Evolutionary conservation across 2,329 filamentous ascomycete species (phyloP).

Genomic region (Gyromitra esculenta): DNA sequence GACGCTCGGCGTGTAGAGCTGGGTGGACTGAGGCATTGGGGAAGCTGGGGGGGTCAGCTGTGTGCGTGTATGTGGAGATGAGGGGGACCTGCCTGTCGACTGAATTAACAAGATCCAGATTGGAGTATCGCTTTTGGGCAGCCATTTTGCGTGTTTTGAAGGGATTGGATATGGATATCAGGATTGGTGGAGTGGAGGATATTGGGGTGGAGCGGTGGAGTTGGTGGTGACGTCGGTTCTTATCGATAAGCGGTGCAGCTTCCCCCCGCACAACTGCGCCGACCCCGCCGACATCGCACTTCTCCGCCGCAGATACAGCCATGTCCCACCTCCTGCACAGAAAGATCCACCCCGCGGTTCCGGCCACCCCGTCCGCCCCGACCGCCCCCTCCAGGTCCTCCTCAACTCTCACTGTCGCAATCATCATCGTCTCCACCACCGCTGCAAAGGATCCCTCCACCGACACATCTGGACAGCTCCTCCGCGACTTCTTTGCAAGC

Average conservation of each 20-base stretch:
- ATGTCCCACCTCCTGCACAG: neutral
- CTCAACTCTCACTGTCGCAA: slow-evolving; percentile 72
- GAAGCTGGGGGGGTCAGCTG: slow-evolving; percentile 53
- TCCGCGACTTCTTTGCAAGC: slow-evolving; percentile 73
- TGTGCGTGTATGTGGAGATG: neutral
- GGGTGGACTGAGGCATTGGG: slow-evolving; percentile 54
- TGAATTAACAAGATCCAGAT: slow-evolving; percentile 56
- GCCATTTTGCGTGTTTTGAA: slow-evolving; percentile 37
- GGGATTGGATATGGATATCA: neutral
- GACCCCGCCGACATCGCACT: neutral
- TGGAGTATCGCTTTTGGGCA: slow-evolving; percentile 27
- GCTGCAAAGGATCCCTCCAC: slow-evolving; percentile 80
- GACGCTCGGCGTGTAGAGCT: slow-evolving; percentile 51
- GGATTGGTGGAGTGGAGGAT: neutral
- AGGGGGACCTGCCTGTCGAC: slow-evolving; percentile 51
- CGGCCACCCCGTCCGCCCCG: neutral
- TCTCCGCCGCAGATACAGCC: neutral
- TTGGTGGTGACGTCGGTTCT: neutral
- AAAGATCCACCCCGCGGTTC: neutral
- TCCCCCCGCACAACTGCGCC: neutral
- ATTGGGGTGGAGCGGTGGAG: neutral
- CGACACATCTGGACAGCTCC: slow-evolving; percentile 74
- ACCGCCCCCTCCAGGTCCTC: slow-evolving; percentile 1
- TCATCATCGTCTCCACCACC: slow-evolving; percentile 91
- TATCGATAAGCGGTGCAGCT: slow-evolving; percentile 20